These are phyloP conservation scores for Hylodesmum podocarpum DNA, from an alignment of 306 rosid genomes.

Conservation along the genomic window DNA sequence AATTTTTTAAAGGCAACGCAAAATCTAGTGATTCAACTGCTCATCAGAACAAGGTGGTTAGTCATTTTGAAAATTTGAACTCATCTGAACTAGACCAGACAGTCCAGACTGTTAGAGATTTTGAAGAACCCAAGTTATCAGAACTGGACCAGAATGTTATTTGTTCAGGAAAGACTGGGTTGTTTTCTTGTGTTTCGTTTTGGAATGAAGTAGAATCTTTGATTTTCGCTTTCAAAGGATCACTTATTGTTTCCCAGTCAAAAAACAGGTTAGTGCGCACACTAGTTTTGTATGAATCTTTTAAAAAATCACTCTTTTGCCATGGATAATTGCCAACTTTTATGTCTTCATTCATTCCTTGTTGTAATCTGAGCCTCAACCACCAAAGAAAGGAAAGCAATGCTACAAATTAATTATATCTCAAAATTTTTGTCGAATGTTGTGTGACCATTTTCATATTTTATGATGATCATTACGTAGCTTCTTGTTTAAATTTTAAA, in stretches of 20 bases:
- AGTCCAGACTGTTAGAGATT: slow-evolving; percentile 30
- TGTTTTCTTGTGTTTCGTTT: slow-evolving; percentile 57
- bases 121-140: slow-evolving; percentile 34
- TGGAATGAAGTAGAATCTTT: slow-evolving; percentile 72
- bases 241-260: slow-evolving; percentile 54
- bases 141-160: slow-evolving; percentile 24
- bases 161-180: slow-evolving; percentile 37
- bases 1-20: slow-evolving; percentile 39
- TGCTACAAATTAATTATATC: background rate
- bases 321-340: background rate
- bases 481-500: slow-evolving; percentile 29
- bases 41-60: slow-evolving; percentile 25
- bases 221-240: slow-evolving; percentile 56
- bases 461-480: background rate
- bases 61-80: slow-evolving; percentile 31
- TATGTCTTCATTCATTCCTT: background rate
- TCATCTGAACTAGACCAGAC: slow-evolving; percentile 40
- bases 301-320: background rate
- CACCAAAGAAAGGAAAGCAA: background rate
- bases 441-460: background rate
- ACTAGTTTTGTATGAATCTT: background rate
- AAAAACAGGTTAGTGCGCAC: slow-evolving; percentile 64
- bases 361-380: slow-evolving; percentile 17
- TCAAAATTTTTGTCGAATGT: background rate
- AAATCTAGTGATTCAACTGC: slow-evolving; percentile 33